phyloP scores from a whole-genome alignment of 805 yeast genomes.

The Saccharomyces cerevisiae region DNA sequence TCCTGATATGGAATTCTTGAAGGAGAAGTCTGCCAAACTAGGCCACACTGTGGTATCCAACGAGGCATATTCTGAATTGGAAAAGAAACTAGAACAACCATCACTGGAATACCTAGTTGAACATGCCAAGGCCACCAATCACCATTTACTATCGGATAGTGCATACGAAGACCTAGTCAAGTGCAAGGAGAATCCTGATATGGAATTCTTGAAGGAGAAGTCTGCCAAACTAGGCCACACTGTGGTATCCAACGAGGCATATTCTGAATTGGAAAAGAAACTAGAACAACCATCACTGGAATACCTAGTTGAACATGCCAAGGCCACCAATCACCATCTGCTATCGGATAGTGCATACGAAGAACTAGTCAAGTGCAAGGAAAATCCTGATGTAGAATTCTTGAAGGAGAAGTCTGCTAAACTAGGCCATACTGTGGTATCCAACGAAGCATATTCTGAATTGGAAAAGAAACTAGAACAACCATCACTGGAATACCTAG shows the following conservation, averaged over 20 bases:
- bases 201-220: neutral
- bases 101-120: constrained; percentile 5
- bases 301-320: constrained; percentile 6
- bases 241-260: too few relatives aligned
- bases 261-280: neutral
- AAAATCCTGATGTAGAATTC: neutral
- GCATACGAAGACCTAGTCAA: neutral
- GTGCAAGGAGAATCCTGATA: neutral
- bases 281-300: constrained; percentile 4
- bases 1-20: constrained; percentile 9
- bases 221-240: neutral
- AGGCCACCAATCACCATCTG: neutral
- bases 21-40: constrained; percentile 5
- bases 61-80: too few relatives aligned
- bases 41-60: constrained; percentile 7
- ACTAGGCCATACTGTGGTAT: neutral
- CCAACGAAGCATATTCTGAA: neutral
- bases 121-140: constrained; percentile 1
- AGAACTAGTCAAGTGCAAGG: neutral
- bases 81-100: constrained; percentile 1
- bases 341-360: neutral
- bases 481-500: neutral
- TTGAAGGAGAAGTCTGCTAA: neutral
- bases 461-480: neutral
- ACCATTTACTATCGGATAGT: neutral